Conservation (phyloP, 2,329 filamentous ascomycete species). For the Ophiocordyceps robertsii region DNA sequence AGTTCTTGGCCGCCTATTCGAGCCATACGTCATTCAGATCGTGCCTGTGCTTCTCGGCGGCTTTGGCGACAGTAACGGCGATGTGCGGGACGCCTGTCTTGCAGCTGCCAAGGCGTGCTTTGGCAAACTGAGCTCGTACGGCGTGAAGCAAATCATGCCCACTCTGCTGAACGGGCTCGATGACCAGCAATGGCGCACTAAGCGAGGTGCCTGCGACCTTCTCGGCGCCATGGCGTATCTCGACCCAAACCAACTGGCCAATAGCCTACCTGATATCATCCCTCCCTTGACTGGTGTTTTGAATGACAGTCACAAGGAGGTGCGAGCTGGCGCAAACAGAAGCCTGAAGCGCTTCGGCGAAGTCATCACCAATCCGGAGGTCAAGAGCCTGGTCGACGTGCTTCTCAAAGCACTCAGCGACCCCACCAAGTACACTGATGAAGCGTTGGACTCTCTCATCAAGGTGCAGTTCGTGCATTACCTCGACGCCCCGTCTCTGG, state of each 20-base stretch:
- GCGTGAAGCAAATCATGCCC: conserved; percentile 87
- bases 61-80: conserved; percentile 77
- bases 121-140: conserved; percentile 82
- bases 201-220: conserved; percentile 93
- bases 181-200: conserved; percentile 94
- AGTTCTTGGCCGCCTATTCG: conserved; percentile 77
- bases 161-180: conserved; percentile 85
- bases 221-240: conserved; percentile 97
- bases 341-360: conserved; percentile 96
- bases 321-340: conserved; percentile 80
- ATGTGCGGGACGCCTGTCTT: conserved; percentile 86
- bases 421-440: conserved; percentile 92
- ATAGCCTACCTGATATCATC: conserved; percentile 91
- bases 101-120: conserved; percentile 93
- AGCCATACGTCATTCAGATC: conserved; percentile 92
- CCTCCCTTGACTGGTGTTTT: conserved; percentile 86
- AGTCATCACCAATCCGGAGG: conserved; percentile 94
- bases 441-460: conserved; percentile 84
- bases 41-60: conserved; percentile 80
- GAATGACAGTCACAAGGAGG: conserved; percentile 97
- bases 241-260: conserved; percentile 84
- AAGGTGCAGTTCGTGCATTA: conserved; percentile 99
- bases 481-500: conserved; percentile 90
- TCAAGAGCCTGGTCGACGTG: conserved; percentile 82
- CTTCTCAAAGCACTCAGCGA: conserved; percentile 94